A percentile compares a stretch with the other conserved stretches of the same genome.
These are phyloP conservation scores for Lactarius evosmus DNA, from an alignment of 768 basidiomycete genomes.

Conservation along the genomic window DNA sequence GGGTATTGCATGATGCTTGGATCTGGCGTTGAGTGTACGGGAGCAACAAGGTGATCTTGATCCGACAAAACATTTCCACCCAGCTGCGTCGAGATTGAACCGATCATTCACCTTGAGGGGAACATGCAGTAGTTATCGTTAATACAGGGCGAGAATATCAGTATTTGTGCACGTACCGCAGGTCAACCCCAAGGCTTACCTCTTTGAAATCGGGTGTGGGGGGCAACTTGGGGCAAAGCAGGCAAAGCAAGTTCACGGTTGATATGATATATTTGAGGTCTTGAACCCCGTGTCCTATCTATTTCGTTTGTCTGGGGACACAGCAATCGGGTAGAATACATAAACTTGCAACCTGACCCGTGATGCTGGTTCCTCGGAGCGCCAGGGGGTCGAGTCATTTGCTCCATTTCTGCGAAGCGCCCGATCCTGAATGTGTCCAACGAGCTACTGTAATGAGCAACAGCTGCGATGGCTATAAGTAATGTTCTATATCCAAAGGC, in stretches of 20 bases:
- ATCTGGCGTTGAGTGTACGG: not conserved
- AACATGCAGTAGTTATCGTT: not conserved
- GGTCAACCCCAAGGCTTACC: not conserved
- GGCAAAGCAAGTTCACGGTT: not conserved
- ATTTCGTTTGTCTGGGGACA: constrained; percentile 3
- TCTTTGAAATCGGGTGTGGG: not conserved
- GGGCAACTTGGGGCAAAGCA: not conserved
- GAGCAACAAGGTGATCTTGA: constrained; percentile 6
- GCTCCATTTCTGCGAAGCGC: not conserved
- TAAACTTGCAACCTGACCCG: too few species aligned
- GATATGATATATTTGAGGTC: not conserved
- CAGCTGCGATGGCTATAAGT: not conserved
- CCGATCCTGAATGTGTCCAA: not conserved
- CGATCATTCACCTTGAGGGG: not conserved
- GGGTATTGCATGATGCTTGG: not conserved
- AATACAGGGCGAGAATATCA: not conserved
- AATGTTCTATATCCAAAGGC: not conserved
- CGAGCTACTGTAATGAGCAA: not conserved
- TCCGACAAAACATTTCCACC: not conserved
- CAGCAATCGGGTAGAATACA: constrained; percentile 5
- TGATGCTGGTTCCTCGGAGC: not conserved
- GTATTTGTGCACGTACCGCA: not conserved
- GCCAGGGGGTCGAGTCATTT: not conserved
- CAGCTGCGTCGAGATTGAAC: not conserved
- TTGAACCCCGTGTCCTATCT: not conserved